Percentiles rank a stretch among this genome's conserved stretches.
These are phyloP conservation scores for Hanseniaspora valbyensis DNA, from an alignment of 805 yeast genomes.

Conservation along the genomic window DNA sequence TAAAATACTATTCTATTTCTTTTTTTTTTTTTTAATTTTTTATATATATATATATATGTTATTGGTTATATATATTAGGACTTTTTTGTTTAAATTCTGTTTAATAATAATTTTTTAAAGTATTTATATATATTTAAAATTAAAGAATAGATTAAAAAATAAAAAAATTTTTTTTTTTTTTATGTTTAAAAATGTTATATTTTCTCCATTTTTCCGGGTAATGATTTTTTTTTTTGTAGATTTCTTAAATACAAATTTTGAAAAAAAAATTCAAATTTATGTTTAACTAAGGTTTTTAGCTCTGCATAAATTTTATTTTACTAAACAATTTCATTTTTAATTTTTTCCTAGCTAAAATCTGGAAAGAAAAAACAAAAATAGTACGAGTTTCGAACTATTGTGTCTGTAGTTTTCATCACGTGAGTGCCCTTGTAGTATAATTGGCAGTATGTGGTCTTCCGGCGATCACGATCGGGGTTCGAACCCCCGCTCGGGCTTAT, in stretches of 20 bases:
- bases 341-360: background rate
- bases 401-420: background rate
- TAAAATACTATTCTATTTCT: too few relatives aligned
- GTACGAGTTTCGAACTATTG: background rate
- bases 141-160: too few relatives aligned
- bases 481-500: slow-evolving; percentile 42
- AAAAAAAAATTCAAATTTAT: background rate
- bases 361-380: too few relatives aligned
- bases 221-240: background rate
- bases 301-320: background rate
- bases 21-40: too few relatives aligned
- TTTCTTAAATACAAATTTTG: background rate
- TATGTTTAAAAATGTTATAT: too few relatives aligned
- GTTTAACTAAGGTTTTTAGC: background rate
- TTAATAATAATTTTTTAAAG: background rate
- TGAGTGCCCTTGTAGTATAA: slow-evolving; percentile 40
- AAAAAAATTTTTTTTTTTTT: too few relatives aligned
- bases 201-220: too few relatives aligned
- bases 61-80: too few relatives aligned
- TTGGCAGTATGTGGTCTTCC: slow-evolving; percentile 44
- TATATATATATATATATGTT: too few relatives aligned
- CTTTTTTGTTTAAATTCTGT: too few relatives aligned
- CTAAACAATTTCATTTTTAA: background rate
- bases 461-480: slow-evolving; percentile 47
- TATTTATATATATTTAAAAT: too few relatives aligned